phyloP scores from a whole-genome alignment of 129 eudicot species.

The Solidago caesia region DNA sequence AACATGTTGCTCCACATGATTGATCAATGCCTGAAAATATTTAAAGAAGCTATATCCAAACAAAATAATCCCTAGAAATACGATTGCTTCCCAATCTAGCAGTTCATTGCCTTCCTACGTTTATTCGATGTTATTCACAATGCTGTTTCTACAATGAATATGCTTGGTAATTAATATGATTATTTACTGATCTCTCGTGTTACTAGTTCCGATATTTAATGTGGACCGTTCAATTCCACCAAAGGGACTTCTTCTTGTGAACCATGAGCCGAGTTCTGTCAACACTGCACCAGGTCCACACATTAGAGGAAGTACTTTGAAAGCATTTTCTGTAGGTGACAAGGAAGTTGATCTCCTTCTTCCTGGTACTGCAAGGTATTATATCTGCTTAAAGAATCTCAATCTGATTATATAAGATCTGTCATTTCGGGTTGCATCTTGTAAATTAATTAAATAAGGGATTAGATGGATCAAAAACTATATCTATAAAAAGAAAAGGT shows the following conservation, averaged over 20 bases:
- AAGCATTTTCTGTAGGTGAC: conserved; percentile 71
- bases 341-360: conserved; percentile 81
- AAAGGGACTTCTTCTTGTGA: conserved; percentile 66
- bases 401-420: not conserved
- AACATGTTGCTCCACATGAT: no score
- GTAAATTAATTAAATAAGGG: not conserved
- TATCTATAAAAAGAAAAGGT: no score
- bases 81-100: no score
- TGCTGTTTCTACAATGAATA: not conserved
- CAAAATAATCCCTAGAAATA: no score
- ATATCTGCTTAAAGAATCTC: not conserved
- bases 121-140: no score
- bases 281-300: conserved; percentile 73
- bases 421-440: not conserved
- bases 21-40: no score
- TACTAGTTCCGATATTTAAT: conserved; percentile 36
- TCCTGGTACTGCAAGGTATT: conserved; percentile 87
- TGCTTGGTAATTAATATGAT: not conserved
- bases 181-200: conserved; percentile 14
- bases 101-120: no score
- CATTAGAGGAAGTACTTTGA: conserved; percentile 70
- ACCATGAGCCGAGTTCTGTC: conserved; percentile 84
- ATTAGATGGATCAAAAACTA: no score
- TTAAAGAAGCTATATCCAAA: no score
- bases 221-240: conserved; percentile 60